Evolutionary conservation across 257 asterid genomes (phyloP).

Genomic region (Prunella vulgaris): DNA sequence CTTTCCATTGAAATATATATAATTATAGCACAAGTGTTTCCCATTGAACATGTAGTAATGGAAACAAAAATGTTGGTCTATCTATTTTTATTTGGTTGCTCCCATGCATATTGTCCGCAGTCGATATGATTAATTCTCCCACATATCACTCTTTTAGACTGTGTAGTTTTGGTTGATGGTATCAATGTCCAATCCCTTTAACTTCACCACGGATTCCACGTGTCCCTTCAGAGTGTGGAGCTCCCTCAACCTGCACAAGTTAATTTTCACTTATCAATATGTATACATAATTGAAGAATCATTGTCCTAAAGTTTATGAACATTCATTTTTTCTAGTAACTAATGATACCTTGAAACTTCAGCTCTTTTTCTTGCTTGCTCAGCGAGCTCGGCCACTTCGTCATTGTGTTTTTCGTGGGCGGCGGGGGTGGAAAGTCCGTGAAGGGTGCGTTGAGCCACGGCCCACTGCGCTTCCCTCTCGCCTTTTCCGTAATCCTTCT

Average conservation of each 20-base stretch:
- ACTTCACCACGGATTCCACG: constrained; percentile 70
- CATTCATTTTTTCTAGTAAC: too few relatives aligned
- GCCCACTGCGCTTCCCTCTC: constrained; percentile 92
- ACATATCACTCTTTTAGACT: constrained; percentile 30
- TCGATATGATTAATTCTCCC: not conserved
- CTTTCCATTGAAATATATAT: not conserved
- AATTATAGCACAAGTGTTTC: not conserved
- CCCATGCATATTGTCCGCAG: constrained; percentile 4
- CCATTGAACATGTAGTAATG: not conserved
- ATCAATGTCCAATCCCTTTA: constrained; percentile 62
- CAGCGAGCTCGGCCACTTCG: constrained; percentile 60
- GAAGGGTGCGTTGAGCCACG: constrained; percentile 75
- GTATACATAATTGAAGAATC: not conserved
- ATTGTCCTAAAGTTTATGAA: too few relatives aligned
- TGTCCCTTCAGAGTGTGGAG: constrained; percentile 82
- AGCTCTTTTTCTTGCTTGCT: constrained; percentile 74
- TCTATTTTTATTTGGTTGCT: not conserved
- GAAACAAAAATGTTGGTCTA: not conserved
- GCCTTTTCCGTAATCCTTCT: constrained; percentile 75
- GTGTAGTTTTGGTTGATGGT: constrained; percentile 67
- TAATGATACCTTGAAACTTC: constrained; percentile 77
- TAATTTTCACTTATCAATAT: constrained; percentile 24
- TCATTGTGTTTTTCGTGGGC: constrained; percentile 34
- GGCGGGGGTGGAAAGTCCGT: constrained; percentile 50
- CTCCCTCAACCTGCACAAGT: constrained; percentile 57